Percentiles rank a stretch among this genome's conserved stretches.
Evolutionary conservation across 805 yeast genomes (phyloP).

Genomic region (Teunomyces atbi): DNA sequence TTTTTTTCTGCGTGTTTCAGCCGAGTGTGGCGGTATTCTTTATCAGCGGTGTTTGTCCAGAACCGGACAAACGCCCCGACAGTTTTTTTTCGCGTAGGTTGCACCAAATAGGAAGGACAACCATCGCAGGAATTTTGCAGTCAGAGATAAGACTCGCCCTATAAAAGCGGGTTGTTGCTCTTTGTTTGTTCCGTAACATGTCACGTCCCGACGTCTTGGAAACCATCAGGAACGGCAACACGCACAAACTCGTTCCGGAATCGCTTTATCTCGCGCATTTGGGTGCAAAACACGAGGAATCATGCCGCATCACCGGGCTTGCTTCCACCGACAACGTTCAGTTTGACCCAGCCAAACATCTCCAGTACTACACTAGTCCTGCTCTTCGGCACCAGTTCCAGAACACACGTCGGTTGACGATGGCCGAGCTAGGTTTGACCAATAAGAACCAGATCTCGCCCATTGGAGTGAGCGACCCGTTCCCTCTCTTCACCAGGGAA

Average conservation of each 20-base stretch:
- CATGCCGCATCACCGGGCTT: slow-evolving; percentile 10
- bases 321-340: slow-evolving; percentile 5
- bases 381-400: slow-evolving; percentile 17
- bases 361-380: slow-evolving; percentile 26
- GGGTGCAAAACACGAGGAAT: slow-evolving; percentile 25
- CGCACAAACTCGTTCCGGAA: slow-evolving; percentile 33
- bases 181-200: not conserved
- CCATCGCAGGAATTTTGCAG: not conserved
- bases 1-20: no score
- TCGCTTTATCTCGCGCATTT: slow-evolving; percentile 31
- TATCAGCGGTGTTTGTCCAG: not conserved
- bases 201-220: slow-evolving; percentile 23
- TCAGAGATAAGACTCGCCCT: not conserved
- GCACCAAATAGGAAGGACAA: slow-evolving; percentile 6
- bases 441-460: slow-evolving; percentile 49
- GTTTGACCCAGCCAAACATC: slow-evolving; percentile 36
- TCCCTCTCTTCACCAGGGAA: slow-evolving; percentile 60
- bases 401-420: slow-evolving; percentile 32
- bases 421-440: slow-evolving; percentile 50
- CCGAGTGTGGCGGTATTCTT: no score
- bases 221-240: slow-evolving; percentile 35
- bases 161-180: not conserved
- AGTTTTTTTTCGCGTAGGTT: not conserved
- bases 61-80: not conserved
- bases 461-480: slow-evolving; percentile 58